Evolutionary conservation across 164 flowering plant species (phyloP).

Genomic region (Pachysandra terminalis): DNA sequence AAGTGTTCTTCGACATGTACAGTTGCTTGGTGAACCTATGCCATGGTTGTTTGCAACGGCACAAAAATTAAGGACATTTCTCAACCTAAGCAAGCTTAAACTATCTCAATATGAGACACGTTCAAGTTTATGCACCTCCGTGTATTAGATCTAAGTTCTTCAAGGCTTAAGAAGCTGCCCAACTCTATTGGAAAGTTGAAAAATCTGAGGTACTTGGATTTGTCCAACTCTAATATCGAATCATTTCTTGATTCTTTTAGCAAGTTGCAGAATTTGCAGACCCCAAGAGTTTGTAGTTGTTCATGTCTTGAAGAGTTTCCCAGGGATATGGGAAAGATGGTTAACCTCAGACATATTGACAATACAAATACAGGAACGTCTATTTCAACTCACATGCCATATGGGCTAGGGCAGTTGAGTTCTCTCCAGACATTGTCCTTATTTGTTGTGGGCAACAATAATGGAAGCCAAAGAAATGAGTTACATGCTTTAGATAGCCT

Average conservation of each 20-base stretch:
- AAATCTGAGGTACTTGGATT: constrained; percentile 16
- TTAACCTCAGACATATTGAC: constrained; percentile 2
- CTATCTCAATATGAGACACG: not conserved
- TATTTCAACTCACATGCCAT: not conserved
- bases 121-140: constrained; percentile 1
- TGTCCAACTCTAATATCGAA: not conserved
- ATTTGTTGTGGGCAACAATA: not conserved
- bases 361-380: not conserved
- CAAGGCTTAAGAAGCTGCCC: not conserved
- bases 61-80: not conserved
- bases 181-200: constrained; percentile 1
- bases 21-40: not conserved
- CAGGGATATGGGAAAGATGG: constrained; percentile 3
- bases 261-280: constrained; percentile 12
- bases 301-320: constrained; percentile 3
- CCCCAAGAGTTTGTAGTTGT: not conserved
- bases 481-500: not conserved
- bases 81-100: not conserved
- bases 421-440: constrained; percentile 8
- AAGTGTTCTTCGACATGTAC: not conserved
- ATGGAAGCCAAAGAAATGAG: not conserved
- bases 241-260: constrained; percentile 6
- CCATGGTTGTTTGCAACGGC: not conserved
- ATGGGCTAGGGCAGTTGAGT: not conserved
- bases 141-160: not conserved